Base-by-base conservation (phyloP, 306 rosid genomes). In the Sechiopsis laciniata region DNA sequence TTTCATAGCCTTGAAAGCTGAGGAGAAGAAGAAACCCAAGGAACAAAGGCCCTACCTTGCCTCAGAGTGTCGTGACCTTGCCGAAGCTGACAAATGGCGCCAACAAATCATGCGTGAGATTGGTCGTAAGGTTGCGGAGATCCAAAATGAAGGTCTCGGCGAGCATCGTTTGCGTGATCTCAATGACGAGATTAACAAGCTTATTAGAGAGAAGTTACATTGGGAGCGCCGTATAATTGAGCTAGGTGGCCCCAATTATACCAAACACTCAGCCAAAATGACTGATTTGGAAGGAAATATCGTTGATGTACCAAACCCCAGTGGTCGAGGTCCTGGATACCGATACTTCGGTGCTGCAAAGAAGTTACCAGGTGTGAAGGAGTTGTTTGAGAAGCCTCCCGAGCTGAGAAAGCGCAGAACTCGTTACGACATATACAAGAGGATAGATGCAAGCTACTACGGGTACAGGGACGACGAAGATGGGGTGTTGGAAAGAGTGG, bases 161-260 rank as follows among this genome's bases (percentile, higher is more conserved):
- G 97, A 90, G 83, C 98, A 94, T 83, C 98, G 96, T n/a, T 96
- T 87, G 46, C 92, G 95, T 8, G 98, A 90, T 82, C 90, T 94
- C 80, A 89, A 94, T 51, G 98, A 94, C n/a, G 95, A 94, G 80
- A 90, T 94, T 71, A 94, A 94, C 82, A 90, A 90, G 62, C 97
- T 94, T 20, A 89, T 90, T 0, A 85, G 92, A 0, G 97, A 90
- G 61, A 91, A 91, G 74, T 65, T 80, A 2, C 99, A 90, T 53
- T 89, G 97, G 98, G 97, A 94, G 40, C 87, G 95, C 12, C 94
- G 96, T 12, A 94, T 94, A 32, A 76, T 90, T 3, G 97, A 90
- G 75, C 96, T 94, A 8, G 97, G 97, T 3, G 97, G 98, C 45
- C 87, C 88, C 3, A 94, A 90, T 42, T 80, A 86, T 21, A 32